Evolutionary conservation across 2,329 filamentous ascomycete species (phyloP), one percentile per base, ranked within the genome.

Genomic region (Myriosclerotinia duriaeana): DNA sequence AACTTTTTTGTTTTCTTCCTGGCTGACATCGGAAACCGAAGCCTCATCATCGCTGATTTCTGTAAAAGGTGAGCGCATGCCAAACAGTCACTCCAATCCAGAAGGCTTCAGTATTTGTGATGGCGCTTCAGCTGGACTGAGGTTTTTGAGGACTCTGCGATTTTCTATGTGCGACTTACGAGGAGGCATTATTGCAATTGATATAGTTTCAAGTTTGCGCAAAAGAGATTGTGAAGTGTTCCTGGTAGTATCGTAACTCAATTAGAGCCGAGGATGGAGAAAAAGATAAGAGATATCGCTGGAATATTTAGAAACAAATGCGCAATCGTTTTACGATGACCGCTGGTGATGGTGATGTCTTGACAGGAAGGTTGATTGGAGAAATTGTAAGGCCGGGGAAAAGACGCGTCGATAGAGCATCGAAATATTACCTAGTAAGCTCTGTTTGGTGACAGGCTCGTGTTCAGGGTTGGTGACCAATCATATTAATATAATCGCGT

Each of bases 1-100:
- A 3, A 42, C 52, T 5, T 30, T 53, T 6, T n/a, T 40, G 46
- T 9, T 14, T 58, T 69, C 20, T 48, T 56, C 36, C 68, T 71
- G 76, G 2, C 73, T 80, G 15, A n/a, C 46, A 74, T 80, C 67
- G 67, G 73, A n/a, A 54, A 74, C 73, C 72, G 79, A 74, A 72
- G 72, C 72, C 67, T 70, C 75, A 68, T 74, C 71, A 22, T 74
- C 73, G 64, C 65, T 70, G 30, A 75, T 68, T 73, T 74, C 74
- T 75, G 62, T 60, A 64, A 46, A 53, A 61, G 53, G 66, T 74
- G 34, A 74, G 72, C 66, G 42, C 56, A 63, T 68, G 68, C 36
- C 42, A 44, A 67, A 67, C 5, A 64, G 34, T 65, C 38, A 68
- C 66, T 53, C 46, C 46, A 69, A 63, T 44, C 36, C 11, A 26